These are phyloP conservation scores for Myxozyma neotropica DNA, from an alignment of 805 yeast species.

Conservation along the genomic window DNA sequence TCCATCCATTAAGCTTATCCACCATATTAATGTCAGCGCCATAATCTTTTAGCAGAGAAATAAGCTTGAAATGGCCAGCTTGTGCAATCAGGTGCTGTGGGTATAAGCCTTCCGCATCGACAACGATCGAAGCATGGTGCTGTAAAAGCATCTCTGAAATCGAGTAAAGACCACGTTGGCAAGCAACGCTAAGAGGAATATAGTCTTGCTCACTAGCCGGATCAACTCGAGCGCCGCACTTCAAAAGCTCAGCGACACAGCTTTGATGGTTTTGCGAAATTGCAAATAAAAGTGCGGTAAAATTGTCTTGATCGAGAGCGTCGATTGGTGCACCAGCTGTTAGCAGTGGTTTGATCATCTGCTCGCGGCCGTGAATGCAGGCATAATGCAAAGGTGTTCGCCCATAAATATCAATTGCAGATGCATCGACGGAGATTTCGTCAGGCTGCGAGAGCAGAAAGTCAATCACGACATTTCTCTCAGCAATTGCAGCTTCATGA, in stretches of 20 bases:
- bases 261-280: constrained; percentile 67
- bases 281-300: constrained; percentile 81
- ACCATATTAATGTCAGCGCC: constrained; percentile 67
- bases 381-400: constrained; percentile 88
- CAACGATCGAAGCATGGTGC: constrained; percentile 47
- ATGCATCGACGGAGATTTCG: constrained; percentile 34
- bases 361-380: constrained; percentile 54
- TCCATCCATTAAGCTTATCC: constrained; percentile 90
- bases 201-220: constrained; percentile 52
- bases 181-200: constrained; percentile 74
- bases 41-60: constrained; percentile 62
- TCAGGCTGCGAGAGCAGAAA: constrained; percentile 37
- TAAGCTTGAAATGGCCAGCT: constrained; percentile 71
- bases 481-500: constrained; percentile 58
- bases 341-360: constrained; percentile 49
- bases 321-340: constrained; percentile 45
- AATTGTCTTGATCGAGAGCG: constrained; percentile 47
- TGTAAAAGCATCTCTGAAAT: constrained; percentile 65
- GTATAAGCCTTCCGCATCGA: constrained; percentile 81
- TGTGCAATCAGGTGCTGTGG: constrained; percentile 89
- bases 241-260: constrained; percentile 54
- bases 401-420: constrained; percentile 51
- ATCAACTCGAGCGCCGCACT: constrained; percentile 49
- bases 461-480: constrained; percentile 41
- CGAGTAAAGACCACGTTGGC: constrained; percentile 75